Conservation (phyloP, 23 red algal species). For the Gracilariopsis chorda region DNA sequence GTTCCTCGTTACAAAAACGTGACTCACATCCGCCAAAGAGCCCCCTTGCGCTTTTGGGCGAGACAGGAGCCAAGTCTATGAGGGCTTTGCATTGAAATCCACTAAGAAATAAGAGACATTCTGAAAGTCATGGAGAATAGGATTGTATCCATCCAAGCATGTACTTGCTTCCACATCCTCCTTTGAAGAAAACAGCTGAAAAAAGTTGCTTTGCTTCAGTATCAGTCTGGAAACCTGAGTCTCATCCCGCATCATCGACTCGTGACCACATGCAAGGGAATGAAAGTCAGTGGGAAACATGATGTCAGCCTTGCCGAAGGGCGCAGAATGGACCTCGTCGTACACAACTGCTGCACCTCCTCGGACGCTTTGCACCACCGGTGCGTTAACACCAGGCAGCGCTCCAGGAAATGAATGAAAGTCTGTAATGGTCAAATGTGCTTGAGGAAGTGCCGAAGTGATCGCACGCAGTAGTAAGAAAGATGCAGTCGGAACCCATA, state of each 20-base stretch:
- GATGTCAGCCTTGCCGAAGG: slow-evolving; percentile 63
- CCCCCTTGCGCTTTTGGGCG: too few species aligned
- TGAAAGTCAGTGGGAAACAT: slow-evolving; percentile 86
- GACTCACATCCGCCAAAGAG: too few species aligned
- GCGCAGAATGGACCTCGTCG: slow-evolving; percentile 49
- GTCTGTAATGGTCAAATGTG: slow-evolving; percentile 62
- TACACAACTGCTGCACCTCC: slow-evolving; percentile 45
- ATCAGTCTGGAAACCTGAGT: neutral
- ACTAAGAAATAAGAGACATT: slow-evolving; percentile 60
- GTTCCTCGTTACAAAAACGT: too few species aligned
- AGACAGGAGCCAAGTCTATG: too few species aligned
- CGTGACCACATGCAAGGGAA: neutral
- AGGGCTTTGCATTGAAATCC: neutral
- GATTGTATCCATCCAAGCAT: slow-evolving; percentile 73
- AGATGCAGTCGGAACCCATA: slow-evolving; percentile 55
- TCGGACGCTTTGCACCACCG: slow-evolving; percentile 71
- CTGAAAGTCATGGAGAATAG: slow-evolving; percentile 70
- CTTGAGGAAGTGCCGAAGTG: slow-evolving; percentile 1
- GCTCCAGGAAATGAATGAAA: slow-evolving; percentile 65
- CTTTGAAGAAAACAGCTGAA: neutral
- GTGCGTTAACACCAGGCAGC: slow-evolving; percentile 43
- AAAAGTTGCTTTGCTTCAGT: slow-evolving; percentile 56
- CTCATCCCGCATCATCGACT: neutral
- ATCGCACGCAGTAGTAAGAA: slow-evolving; percentile 13
- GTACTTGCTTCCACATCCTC: neutral